Evolutionary conservation across 1,284 basidiomycete species (phyloP), one percentile per base, ranked within the genome.

Genomic region (Somion occarium): DNA sequence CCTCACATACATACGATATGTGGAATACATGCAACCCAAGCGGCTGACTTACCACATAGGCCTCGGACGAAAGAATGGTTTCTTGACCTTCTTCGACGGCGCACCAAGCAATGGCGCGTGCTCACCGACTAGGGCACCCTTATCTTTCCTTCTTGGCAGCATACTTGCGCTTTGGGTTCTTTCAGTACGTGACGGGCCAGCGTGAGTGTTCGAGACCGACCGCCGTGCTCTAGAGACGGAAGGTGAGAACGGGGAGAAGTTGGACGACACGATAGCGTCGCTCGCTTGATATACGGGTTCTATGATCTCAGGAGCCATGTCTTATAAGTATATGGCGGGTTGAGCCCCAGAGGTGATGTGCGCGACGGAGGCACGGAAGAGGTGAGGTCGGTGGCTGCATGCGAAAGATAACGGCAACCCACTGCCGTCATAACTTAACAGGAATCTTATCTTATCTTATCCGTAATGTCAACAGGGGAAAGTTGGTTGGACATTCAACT

Each of bases 1-100:
- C n/a, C n/a, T n/a, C n/a, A n/a, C n/a, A n/a, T n/a, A n/a, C n/a
- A n/a, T n/a, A n/a, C n/a, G n/a, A n/a, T n/a, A n/a, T n/a, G n/a
- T n/a, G n/a, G n/a, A n/a, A n/a, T n/a, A n/a, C n/a, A n/a, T n/a
- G 44, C 12, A 11, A 48, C 39, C 46, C 49, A 18, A 38, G n/a
- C n/a, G 43, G n/a, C n/a, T n/a, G 38, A 54, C 56, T 46, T 61
- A 77, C 82, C 83, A 86, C 61, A 86, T 59, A 34, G 84, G 84
- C 50, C 83, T 68, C 2, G 83, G 72, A 50, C 84, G 78, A 61
- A 84, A 83, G 65, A 85, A 85, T 0, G 80, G 80, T 60, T 85
- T 86, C 70, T 72, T 78, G 12, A 24, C 39, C 38, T 48, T 47
- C 54, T 46, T 46, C 3, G 37, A 34, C 5, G 46, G 20, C 19